phyloP scores from a whole-genome alignment of 139 green algal species.

The Pseudopediastrum boryanum region DNA sequence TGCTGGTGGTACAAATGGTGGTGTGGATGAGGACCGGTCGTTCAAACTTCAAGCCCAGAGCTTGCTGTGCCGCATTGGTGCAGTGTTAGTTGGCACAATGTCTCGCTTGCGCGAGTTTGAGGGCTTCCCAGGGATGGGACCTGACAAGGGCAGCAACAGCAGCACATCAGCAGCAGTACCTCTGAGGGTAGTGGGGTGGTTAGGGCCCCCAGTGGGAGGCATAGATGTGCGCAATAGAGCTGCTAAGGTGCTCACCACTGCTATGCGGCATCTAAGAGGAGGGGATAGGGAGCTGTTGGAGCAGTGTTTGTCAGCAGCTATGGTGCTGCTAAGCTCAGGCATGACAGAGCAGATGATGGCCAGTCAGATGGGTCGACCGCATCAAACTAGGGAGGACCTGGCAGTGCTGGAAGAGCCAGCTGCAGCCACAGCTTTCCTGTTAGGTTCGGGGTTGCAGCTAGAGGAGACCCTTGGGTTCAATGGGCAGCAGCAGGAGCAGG shows the following conservation, averaged over 20 bases:
- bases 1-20: too few relatives aligned
- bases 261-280: slow-evolving; percentile 13
- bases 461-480: background rate
- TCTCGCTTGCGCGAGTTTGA: slow-evolving; percentile 47
- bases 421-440: slow-evolving; percentile 28
- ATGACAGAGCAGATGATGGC: slow-evolving; percentile 33
- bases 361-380: slow-evolving; percentile 18
- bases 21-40: too few relatives aligned
- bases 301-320: background rate
- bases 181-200: slow-evolving; percentile 18
- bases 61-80: slow-evolving; percentile 32
- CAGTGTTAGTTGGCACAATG: slow-evolving; percentile 13
- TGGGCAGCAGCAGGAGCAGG: slow-evolving; percentile 16
- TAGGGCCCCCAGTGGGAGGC: background rate
- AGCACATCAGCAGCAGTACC: slow-evolving; percentile 2
- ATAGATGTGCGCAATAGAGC: slow-evolving; percentile 18
- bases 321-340: slow-evolving; percentile 36
- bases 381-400: slow-evolving; percentile 20
- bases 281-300: slow-evolving; percentile 34
- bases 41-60: slow-evolving; percentile 9
- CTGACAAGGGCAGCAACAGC: background rate
- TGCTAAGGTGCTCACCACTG: slow-evolving; percentile 13
- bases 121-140: background rate
- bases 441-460: background rate
- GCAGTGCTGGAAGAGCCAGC: slow-evolving; percentile 33